A percentile compares a stretch with the other conserved stretches of the same genome.
Conservation (phyloP, 73 alveolate genomes). For the Durusdinium trenchii region DNA sequence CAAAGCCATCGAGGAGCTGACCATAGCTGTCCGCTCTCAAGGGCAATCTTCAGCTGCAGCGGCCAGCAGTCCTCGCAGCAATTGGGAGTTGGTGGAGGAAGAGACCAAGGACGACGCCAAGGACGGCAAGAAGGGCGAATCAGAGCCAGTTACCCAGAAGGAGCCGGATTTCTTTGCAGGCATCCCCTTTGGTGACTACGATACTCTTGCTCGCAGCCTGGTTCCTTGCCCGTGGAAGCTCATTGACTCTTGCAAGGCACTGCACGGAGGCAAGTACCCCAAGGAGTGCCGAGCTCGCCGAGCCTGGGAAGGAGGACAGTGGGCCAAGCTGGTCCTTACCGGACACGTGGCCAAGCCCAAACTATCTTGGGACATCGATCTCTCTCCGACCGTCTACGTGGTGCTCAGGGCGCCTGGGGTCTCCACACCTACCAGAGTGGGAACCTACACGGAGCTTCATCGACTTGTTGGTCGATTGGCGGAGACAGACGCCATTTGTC, state of each 20-base stretch:
- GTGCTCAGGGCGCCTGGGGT: neutral
- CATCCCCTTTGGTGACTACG: neutral
- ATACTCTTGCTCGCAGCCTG: neutral
- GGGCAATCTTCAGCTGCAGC: neutral
- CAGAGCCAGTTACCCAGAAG: too few species aligned
- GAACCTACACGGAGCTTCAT: neutral
- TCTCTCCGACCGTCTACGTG: neutral
- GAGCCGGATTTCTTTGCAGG: neutral
- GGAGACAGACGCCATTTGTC: neutral
- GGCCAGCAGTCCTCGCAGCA: too few species aligned
- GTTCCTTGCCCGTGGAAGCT: neutral
- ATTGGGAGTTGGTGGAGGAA: neutral
- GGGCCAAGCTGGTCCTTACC: neutral
- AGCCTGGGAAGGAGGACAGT: constrained; percentile 5
- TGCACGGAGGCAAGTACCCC: neutral
- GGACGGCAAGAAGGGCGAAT: too few species aligned
- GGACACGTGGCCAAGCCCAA: neutral
- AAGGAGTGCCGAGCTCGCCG: neutral
- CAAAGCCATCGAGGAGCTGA: neutral
- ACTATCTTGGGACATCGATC: neutral
- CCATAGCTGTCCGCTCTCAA: neutral
- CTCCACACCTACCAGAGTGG: neutral
- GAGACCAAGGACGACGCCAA: neutral
- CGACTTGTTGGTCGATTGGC: neutral
- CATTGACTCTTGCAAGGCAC: neutral